A percentile compares a stretch with the other conserved stretches of the same genome.
Evolutionary conservation across 2,329 filamentous ascomycete species (phyloP).

Genomic region (Aureobasidium zeae): DNA sequence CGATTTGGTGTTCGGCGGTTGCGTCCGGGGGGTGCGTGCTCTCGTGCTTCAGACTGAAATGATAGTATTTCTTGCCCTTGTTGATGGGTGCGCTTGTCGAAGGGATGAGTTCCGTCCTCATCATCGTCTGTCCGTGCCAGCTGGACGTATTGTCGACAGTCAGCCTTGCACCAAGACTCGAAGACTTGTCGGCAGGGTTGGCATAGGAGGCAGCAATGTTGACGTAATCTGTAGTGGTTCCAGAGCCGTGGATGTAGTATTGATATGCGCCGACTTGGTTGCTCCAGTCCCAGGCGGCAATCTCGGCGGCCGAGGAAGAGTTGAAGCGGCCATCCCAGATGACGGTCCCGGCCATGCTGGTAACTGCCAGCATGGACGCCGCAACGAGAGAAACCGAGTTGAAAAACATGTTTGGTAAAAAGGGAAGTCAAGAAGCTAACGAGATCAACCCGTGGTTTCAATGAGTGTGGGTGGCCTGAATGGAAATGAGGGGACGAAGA

Average conservation of each 20-base stretch:
- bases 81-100: conserved; percentile 58
- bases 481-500: not conserved
- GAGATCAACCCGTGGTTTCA: conserved; percentile 6
- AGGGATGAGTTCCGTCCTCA: conserved; percentile 64
- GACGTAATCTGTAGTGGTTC: conserved; percentile 49
- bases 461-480: not conserved
- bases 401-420: conserved; percentile 1
- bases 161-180: conserved; percentile 58
- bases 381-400: conserved; percentile 15
- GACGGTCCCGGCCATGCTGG: conserved; percentile 35
- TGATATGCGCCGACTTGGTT: conserved; percentile 62
- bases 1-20: conserved; percentile 58
- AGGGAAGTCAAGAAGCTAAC: conserved; percentile 1
- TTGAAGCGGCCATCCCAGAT: conserved; percentile 61
- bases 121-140: conserved; percentile 66
- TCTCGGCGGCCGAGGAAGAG: conserved; percentile 45
- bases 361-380: conserved; percentile 20
- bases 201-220: conserved; percentile 52
- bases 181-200: conserved; percentile 54
- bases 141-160: conserved; percentile 55
- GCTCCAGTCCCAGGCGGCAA: conserved; percentile 39
- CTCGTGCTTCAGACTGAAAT: conserved; percentile 57
- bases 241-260: conserved; percentile 65
- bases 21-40: conserved; percentile 51
- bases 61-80: conserved; percentile 59